Evolutionary conservation across 2,329 filamentous ascomycete genomes (phyloP).

Genomic region (Fusarium sp.): DNA sequence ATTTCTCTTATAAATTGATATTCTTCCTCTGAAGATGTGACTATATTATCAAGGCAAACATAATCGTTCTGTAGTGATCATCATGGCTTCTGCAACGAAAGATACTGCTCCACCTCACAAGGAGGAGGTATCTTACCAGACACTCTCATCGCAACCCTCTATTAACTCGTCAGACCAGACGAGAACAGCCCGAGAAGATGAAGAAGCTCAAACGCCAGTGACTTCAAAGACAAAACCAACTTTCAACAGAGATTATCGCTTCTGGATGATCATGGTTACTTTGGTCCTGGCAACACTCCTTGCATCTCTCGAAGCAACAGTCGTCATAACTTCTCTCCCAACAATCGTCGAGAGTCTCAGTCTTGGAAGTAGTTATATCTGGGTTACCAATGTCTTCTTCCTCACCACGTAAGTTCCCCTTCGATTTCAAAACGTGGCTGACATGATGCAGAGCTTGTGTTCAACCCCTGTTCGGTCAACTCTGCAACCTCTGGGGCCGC

Average conservation of each 20-base stretch:
- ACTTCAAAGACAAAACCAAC: neutral
- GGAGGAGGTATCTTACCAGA: neutral
- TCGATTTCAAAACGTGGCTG: neutral
- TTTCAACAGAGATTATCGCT: conserved; percentile 34
- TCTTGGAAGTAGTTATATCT: conserved; percentile 40
- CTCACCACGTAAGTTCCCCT: conserved; percentile 24
- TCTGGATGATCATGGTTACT: conserved; percentile 41
- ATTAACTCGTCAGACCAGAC: neutral
- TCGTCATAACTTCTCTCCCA: conserved; percentile 41
- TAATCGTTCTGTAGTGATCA: rapidly evolving
- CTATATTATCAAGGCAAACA: rapidly evolving
- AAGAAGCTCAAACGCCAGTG: neutral
- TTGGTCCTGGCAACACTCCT: conserved; percentile 36
- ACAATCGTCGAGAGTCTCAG: conserved; percentile 37
- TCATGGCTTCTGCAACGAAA: neutral
- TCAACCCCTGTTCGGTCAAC: conserved; percentile 59
- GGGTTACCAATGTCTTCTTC: conserved; percentile 43
- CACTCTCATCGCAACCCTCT: neutral
- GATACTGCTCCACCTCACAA: neutral
- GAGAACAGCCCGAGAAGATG: neutral
- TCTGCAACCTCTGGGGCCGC: conserved; percentile 62
- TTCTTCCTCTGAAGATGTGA: neutral
- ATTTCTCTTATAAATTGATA: neutral
- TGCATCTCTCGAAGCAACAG: conserved; percentile 34
- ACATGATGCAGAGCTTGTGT: conserved; percentile 38